A percentile compares a stretch with the other conserved stretches of the same genome.
Conservation (phyloP, 768 basidiomycete species). For the Rubroboletus pulcherrimus region DNA sequence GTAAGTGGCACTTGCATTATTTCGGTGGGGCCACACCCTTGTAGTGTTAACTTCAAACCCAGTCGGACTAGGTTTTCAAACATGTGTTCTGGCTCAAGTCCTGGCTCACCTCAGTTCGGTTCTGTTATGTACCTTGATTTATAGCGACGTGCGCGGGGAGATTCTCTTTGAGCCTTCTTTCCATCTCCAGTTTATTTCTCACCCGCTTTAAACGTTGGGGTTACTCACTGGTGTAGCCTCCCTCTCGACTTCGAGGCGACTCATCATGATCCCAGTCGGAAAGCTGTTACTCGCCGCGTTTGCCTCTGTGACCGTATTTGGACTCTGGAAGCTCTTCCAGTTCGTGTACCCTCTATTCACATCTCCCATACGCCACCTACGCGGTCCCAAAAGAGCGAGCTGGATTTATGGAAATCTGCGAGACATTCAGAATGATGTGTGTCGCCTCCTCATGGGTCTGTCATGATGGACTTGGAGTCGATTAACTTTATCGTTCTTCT, state of each 20-base stretch:
- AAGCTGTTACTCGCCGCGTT: conserved; percentile 1
- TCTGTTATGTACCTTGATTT: too few species aligned
- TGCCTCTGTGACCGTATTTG: background rate
- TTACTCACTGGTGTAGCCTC: background rate
- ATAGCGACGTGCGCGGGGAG: too few species aligned
- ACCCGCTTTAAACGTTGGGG: too few species aligned
- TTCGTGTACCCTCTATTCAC: conserved; percentile 33
- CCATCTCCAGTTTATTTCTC: too few species aligned
- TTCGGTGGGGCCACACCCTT: too few species aligned
- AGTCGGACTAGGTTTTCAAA: too few species aligned
- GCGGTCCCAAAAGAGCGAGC: conserved; percentile 41
- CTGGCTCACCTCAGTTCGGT: too few species aligned
- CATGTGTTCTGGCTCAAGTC: too few species aligned
- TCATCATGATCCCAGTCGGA: conserved; percentile 8
- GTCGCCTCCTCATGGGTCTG: background rate
- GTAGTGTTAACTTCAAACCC: too few species aligned
- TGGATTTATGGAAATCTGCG: conserved; percentile 48
- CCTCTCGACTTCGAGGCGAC: background rate
- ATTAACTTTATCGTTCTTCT: background rate
- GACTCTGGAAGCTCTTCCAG: conserved; percentile 7
- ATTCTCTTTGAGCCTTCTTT: too few species aligned
- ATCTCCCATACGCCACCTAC: conserved; percentile 46
- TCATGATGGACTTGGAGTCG: background rate
- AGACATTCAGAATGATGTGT: conserved; percentile 42
- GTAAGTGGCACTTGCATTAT: too few species aligned